phyloP scores from a whole-genome alignment of 768 basidiomycete species.

The Suillus weaverae region DNA sequence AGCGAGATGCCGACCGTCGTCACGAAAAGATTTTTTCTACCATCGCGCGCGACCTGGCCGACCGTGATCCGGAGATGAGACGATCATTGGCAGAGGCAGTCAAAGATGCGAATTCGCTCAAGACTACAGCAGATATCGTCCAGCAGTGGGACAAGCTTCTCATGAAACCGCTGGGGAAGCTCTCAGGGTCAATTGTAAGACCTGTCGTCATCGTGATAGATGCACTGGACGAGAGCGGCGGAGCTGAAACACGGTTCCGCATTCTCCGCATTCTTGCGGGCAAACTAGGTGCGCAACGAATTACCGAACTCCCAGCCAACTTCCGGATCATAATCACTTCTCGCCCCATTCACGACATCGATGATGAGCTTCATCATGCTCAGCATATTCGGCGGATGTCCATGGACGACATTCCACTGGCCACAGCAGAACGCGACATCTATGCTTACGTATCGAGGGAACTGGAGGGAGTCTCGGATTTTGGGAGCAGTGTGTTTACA shows the following conservation, averaged over 20 bases:
- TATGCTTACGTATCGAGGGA: background rate
- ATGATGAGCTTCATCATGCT: too few relatives aligned
- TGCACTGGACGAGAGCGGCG: slow-evolving; percentile 18
- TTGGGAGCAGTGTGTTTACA: background rate
- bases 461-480: background rate
- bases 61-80: background rate
- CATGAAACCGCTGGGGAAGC: slow-evolving; percentile 7
- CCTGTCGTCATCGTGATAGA: slow-evolving; percentile 28
- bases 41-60: slow-evolving; percentile 2
- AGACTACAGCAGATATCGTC: background rate
- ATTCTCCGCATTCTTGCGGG: slow-evolving; percentile 14
- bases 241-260: background rate
- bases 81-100: background rate
- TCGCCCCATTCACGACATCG: background rate
- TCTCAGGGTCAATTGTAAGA: slow-evolving; percentile 9
- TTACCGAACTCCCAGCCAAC: slow-evolving; percentile 4
- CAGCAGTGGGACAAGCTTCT: slow-evolving; percentile 20
- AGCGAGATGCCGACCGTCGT: slow-evolving; percentile 9
- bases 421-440: background rate
- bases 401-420: background rate
- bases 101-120: background rate
- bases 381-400: background rate
- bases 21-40: slow-evolving; percentile 16
- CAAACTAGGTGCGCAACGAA: background rate
- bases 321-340: slow-evolving; percentile 11